These are phyloP conservation scores for Aspergillus fumigatus DNA, from an alignment of 2,329 filamentous ascomycete species.

Conservation along the genomic window DNA sequence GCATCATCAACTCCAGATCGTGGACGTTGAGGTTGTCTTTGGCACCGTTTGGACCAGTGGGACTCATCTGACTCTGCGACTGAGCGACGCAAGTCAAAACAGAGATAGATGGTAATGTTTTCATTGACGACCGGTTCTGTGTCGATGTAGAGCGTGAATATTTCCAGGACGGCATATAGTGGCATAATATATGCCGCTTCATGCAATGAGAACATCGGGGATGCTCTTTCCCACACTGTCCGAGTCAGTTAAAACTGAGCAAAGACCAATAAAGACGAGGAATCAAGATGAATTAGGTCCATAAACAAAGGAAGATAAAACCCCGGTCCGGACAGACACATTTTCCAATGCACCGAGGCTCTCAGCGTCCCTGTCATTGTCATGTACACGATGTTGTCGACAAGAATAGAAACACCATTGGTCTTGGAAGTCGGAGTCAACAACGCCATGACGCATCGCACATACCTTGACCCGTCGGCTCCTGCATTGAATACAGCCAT, in stretches of 20 bases:
- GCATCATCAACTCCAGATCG: slow-evolving; percentile 33
- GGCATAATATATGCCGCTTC: slow-evolving; percentile 12
- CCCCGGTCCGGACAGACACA: background rate
- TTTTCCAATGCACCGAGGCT: background rate
- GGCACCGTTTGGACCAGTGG: background rate
- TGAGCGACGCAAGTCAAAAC: slow-evolving; percentile 4
- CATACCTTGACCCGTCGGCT: slow-evolving; percentile 19
- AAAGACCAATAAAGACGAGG: background rate
- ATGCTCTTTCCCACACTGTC: slow-evolving; percentile 13
- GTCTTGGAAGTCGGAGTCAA: background rate
- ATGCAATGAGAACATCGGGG: slow-evolving; percentile 14
- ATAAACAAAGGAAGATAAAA: background rate
- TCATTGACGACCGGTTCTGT: slow-evolving; percentile 1
- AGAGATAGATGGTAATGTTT: slow-evolving; percentile 9
- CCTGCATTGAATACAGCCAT: slow-evolving; percentile 17
- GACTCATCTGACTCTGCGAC: slow-evolving; percentile 7
- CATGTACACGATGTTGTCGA: background rate
- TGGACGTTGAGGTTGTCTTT: slow-evolving; percentile 18
- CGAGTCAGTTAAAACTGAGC: slow-evolving; percentile 8
- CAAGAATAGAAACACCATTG: background rate
- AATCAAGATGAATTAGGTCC: background rate
- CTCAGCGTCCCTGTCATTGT: background rate
- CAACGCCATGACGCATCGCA: background rate
- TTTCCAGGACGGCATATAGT: slow-evolving; percentile 12
- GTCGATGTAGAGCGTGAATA: slow-evolving; percentile 11